Conservation (phyloP, 1,284 basidiomycete genomes). For the Cutaneotrichosporon cavernicola region DNA sequence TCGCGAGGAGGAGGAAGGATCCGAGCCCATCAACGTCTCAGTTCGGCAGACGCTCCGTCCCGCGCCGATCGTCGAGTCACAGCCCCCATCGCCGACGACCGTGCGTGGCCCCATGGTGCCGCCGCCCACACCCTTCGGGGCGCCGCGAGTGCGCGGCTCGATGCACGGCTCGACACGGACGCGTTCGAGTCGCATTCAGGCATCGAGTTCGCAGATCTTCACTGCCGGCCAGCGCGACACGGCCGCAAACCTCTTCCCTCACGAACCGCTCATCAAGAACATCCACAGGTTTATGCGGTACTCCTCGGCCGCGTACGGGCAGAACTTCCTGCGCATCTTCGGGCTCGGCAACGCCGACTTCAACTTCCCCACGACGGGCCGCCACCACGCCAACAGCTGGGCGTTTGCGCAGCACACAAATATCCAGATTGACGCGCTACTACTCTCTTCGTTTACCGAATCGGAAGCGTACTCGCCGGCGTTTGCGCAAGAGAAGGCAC, state of each 20-base stretch:
- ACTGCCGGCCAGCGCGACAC: slow-evolving; percentile 5
- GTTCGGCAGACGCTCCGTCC: slow-evolving; percentile 6
- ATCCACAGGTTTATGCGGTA: slow-evolving; percentile 57
- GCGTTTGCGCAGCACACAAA: slow-evolving; percentile 55
- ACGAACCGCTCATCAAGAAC: slow-evolving; percentile 54
- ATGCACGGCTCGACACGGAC: slow-evolving; percentile 26
- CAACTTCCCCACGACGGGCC: slow-evolving; percentile 55
- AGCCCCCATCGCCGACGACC: slow-evolving; percentile 10
- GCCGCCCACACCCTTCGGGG: slow-evolving; percentile 24
- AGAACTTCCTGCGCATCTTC: slow-evolving; percentile 56
- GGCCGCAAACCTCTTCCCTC: slow-evolving; percentile 50
- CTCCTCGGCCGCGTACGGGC: slow-evolving; percentile 55
- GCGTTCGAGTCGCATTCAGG: slow-evolving; percentile 23
- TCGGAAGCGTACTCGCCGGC: slow-evolving; percentile 37
- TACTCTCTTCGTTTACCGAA: slow-evolving; percentile 56
- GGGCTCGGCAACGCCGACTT: slow-evolving; percentile 55
- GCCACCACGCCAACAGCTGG: slow-evolving; percentile 56
- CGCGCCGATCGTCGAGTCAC: neutral
- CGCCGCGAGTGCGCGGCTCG: slow-evolving; percentile 5
- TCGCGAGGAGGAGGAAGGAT: slow-evolving; percentile 8
- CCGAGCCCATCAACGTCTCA: neutral
- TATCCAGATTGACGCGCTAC: slow-evolving; percentile 55
- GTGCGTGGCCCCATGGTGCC: slow-evolving; percentile 9
- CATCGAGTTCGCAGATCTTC: slow-evolving; percentile 25
- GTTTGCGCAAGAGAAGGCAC: slow-evolving; percentile 45